Evolutionary conservation across 2,329 filamentous ascomycete genomes (phyloP).

Genomic region (Colletotrichum sp.): DNA sequence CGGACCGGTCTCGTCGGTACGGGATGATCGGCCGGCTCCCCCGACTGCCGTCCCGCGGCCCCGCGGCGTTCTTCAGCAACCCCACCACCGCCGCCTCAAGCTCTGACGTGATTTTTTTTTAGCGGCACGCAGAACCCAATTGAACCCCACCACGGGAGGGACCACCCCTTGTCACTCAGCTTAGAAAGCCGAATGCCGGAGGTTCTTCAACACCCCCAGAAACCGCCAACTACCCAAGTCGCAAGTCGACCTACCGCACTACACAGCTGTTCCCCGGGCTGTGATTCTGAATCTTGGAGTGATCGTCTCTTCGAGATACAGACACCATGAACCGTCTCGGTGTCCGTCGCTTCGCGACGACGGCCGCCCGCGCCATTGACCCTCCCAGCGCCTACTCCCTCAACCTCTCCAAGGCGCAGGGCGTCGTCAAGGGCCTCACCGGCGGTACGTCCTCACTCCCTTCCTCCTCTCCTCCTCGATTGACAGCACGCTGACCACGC

Average conservation of each 20-base stretch:
- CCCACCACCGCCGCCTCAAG: neutral
- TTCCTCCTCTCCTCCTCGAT: neutral
- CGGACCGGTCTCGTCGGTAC: neutral
- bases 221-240: neutral
- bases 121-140: conserved; percentile 12
- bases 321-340: conserved; percentile 71
- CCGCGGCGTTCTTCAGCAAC: neutral
- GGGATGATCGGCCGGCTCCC: neutral
- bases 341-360: conserved; percentile 70
- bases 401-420: conserved; percentile 79
- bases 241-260: neutral
- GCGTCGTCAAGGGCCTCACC: conserved; percentile 77
- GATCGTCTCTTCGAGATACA: neutral
- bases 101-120: conserved; percentile 11
- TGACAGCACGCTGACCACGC: neutral
- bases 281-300: neutral
- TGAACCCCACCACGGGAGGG: conserved; percentile 9
- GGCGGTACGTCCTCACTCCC: conserved; percentile 65
- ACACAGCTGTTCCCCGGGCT: neutral
- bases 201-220: neutral
- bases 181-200: conserved; percentile 20
- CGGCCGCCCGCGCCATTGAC: conserved; percentile 52
- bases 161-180: neutral
- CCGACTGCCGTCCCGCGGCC: neutral
- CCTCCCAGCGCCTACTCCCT: conserved; percentile 65